Evolutionary conservation across 1,284 basidiomycete genomes (phyloP), one percentile per base, ranked within the genome.

Genomic region (Ustilago cynodontis): DNA sequence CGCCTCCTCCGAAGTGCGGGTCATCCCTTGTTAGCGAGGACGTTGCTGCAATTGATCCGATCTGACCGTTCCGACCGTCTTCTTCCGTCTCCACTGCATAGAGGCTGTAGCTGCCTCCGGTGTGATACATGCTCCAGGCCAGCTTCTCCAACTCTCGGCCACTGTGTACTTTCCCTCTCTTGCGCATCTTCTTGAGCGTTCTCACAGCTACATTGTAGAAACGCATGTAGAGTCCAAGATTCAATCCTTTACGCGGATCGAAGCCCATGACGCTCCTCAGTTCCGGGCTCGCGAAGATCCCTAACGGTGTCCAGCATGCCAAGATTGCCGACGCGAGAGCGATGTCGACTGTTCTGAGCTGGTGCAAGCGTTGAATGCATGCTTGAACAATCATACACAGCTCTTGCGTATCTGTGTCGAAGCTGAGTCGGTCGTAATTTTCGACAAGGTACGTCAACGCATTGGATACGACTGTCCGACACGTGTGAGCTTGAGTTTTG

Each of bases 71-170:
- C 11, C 11, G 31, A 11, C 31, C 5, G 6, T 13, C 16, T 41
- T 41, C 37, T 14, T 41, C 37, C 37, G 13, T n/a, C 37, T 41
- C 16, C 37, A 18, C 37, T 16, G 37, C 37, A 18, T 41, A 8
- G 20, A 33, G 31, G 31, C 31, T 22, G 45, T 7, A 5, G n/a
- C 20, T 14, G 8, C 13, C 14, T 33, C 11, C 11, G 31, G 31
- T 33, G 31, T 33, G 22, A 47, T 11, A 47, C 29, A 53, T 20
- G 51, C 51, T 53, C 51, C 51, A 53, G n/a, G 51, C 51, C 5
- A 53, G 11, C n/a, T 22, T 53, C 51, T 37, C 51, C 31, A 35
- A 14, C n/a, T 53, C 29, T 18, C 33, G 31, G 29, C 51, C 51
- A 31, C 51, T 53, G 3, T 22, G 3, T 5, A 53, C n/a, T 10